Evolutionary conservation across 371 early-diverging fungal genomes (phyloP), one percentile per base, ranked within the genome.

Genomic region (Blakeslea trispora): DNA sequence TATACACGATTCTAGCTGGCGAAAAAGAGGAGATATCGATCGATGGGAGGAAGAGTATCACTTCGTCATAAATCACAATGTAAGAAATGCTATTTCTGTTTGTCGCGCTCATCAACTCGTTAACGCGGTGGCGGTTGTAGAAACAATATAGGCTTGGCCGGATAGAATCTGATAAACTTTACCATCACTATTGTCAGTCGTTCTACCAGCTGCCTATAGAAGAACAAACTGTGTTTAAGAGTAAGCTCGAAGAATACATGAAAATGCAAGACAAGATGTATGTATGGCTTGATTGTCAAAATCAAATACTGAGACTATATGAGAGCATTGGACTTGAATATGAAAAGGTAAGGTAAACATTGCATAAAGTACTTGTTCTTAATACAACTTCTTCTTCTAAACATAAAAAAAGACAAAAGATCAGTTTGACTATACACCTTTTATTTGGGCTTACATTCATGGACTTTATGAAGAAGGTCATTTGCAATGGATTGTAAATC

Each of bases 31-130:
- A 18, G 35, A 58, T 9, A n/a, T 53, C 15, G 15, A 7, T 18
- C 49, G 45, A 5, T 66, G 66, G 66, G 62, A 61, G 21, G 66
- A 66, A 18, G 66, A 66, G n/a, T 66, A 55, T 31, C 31, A 40
- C 17, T 23, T 57, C 44, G 48, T 28, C 7, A 51, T 64, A 23
- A 18, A 46, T 21, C 32, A 40, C 14, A 63, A 53, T 52, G 65
- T 64, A 53, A 46, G 56, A 43, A 21, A 18, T n/a, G 1, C 13
- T 40, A 19, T 21, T n/a, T 13, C 9, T 11, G 13, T n/a, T 41
- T 40, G 2, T 31, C 2, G 41, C 24, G 40, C 13, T 47, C 19
- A 1, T 14, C 1, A 18, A 45, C 7, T 34, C n/a, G n/a, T n/a
- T n/a, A n/a, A n/a, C n/a, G n/a, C n/a, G n/a, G n/a, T n/a, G 11